Evolutionary conservation across 495 filamentous ascomycete species (phyloP).

Genomic region (Trichocladium antarcticum): DNA sequence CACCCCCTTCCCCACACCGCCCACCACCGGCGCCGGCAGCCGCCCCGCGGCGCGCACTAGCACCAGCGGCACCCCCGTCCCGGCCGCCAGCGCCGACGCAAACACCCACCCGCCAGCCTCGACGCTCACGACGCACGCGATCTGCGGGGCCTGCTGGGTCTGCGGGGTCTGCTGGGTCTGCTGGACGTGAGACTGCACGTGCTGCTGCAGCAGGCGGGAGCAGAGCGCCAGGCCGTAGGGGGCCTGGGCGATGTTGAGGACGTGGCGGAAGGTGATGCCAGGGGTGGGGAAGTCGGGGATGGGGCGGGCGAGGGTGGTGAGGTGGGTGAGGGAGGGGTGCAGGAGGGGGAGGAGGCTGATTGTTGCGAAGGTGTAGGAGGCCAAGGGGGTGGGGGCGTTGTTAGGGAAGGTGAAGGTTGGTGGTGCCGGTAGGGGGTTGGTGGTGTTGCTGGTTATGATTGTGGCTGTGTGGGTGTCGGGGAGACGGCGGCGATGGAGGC

Average conservation of each 20-base stretch:
- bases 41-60: conserved; percentile 50
- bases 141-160: no score
- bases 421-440: no score
- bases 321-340: conserved; percentile 38
- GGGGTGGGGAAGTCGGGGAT: conserved; percentile 43
- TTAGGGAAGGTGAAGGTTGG: no score
- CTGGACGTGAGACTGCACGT: no score
- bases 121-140: conserved; percentile 45
- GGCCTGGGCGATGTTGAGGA: conserved; percentile 48
- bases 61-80: conserved; percentile 38
- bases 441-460: conserved; percentile 15
- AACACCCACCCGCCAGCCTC: conserved; percentile 50
- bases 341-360: conserved; percentile 45
- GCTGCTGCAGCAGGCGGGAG: conserved; percentile 40
- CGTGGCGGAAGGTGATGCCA: conserved; percentile 47
- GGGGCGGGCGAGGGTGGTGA: conserved; percentile 42
- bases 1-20: conserved; percentile 34
- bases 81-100: conserved; percentile 42
- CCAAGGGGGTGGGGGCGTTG: no score
- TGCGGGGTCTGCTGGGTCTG: no score
- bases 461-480: conserved; percentile 23
- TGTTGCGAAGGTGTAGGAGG: no score
- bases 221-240: conserved; percentile 44
- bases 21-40: conserved; percentile 48
- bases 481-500: conserved; percentile 32